These are phyloP conservation scores for Thymus mandschuricus DNA, from an alignment of 257 asterid genomes.

Conservation along the genomic window DNA sequence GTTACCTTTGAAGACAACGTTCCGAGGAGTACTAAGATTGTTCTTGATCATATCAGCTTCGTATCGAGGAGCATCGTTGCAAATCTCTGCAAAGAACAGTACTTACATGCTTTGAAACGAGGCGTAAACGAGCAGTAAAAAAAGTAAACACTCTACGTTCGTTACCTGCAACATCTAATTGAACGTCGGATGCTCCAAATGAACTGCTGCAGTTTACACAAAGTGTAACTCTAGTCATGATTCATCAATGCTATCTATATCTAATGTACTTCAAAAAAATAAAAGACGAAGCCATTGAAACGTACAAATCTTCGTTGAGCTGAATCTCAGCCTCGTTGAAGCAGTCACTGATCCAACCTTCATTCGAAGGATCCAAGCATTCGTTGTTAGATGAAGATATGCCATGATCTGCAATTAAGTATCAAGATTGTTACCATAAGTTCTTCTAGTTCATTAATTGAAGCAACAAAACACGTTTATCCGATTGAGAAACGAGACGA, in stretches of 20 bases:
- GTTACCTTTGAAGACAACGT: constrained; percentile 73
- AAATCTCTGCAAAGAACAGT: constrained; percentile 52
- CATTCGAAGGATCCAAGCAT: constrained; percentile 64
- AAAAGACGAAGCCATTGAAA: constrained; percentile 9
- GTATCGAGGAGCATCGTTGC: constrained; percentile 43
- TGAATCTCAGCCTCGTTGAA: constrained; percentile 54
- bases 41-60: constrained; percentile 46
- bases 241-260: not conserved
- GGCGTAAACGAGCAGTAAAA: not conserved
- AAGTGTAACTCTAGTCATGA: constrained; percentile 23
- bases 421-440: constrained; percentile 5
- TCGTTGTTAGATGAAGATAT: constrained; percentile 41
- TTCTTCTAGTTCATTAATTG: not conserved
- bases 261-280: not conserved
- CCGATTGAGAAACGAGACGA: constrained; percentile 28
- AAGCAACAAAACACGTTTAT: not conserved
- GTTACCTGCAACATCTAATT: constrained; percentile 56
- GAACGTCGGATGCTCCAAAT: constrained; percentile 59
- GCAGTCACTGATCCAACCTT: constrained; percentile 86
- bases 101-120: not conserved
- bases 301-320: constrained; percentile 61
- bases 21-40: constrained; percentile 53
- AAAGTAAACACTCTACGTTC: constrained; percentile 6
- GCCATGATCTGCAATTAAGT: constrained; percentile 26
- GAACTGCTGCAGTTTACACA: constrained; percentile 49